Base-by-base conservation (phyloP, 2,329 filamentous ascomycete genomes). In the Sphaceloma murrayae region DNA sequence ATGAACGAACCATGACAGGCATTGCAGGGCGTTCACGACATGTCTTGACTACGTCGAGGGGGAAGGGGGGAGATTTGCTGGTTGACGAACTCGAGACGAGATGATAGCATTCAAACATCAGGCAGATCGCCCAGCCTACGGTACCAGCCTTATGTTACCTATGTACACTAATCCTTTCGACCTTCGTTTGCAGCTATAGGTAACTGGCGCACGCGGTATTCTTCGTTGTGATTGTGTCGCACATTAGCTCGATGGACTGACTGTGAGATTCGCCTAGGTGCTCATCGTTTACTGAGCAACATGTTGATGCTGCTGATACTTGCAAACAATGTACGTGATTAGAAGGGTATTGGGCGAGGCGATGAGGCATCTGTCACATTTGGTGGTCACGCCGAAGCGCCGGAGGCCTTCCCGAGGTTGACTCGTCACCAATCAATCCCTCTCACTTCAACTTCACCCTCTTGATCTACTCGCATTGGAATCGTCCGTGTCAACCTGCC, bases 121-220 rank as follows among this genome's bases (percentile, higher is more conserved):
- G n/a, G n/a, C n/a, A n/a, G n/a, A n/a, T n/a, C n/a, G n/a, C n/a
- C n/a, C n/a, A n/a, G n/a, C n/a, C n/a, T n/a, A n/a, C n/a, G n/a
- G 14, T 40, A 40, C 34, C 34, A 39, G 16, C 36, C n/a, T n/a
- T n/a, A n/a, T n/a, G n/a, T n/a, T n/a, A n/a, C n/a, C 36, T 40
- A 40, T 40, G 36, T 40, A 40, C 26, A 40, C 36, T 40, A 36
- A 39, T 30, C 22, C 27, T 38, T 26, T 29, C 14, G 7, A 19
- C 36, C 36, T 40, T 27, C 24, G 6, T 27, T 11, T 27, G 24
- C 24, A 7, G 24, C 6, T n/a, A n/a, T n/a, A n/a, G n/a, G n/a
- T n/a, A n/a, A n/a, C n/a, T n/a, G n/a, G n/a, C n/a, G n/a, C n/a
- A n/a, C n/a, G n/a, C n/a, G n/a, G n/a, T n/a, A n/a, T n/a, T n/a